These are phyloP conservation scores for Fusarium nodosum DNA, from an alignment of 2,329 filamentous ascomycete species.

Conservation along the genomic window DNA sequence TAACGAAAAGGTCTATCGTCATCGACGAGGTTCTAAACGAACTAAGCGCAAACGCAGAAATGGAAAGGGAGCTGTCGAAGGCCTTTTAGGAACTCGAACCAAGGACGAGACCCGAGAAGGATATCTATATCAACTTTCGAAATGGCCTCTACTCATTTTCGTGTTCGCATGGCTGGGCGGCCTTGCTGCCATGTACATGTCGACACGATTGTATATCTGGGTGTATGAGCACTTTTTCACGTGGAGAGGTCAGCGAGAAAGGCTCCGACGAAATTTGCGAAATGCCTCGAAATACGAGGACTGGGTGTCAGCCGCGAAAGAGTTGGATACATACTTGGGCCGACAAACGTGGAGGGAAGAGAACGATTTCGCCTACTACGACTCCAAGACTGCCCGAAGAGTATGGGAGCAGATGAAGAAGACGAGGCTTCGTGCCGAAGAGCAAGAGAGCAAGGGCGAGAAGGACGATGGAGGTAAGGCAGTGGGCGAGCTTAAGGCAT, in stretches of 20 bases:
- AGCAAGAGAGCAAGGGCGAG: constrained; percentile 59
- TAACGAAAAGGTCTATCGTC: constrained; percentile 72
- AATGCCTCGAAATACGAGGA: constrained; percentile 81
- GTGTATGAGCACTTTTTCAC: constrained; percentile 92
- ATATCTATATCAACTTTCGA: constrained; percentile 87
- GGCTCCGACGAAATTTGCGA: constrained; percentile 77
- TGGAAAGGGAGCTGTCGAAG: constrained; percentile 56
- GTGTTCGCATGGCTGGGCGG: constrained; percentile 85
- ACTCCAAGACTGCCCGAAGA: constrained; percentile 83
- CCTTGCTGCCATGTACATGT: constrained; percentile 78
- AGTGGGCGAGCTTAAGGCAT: constrained; percentile 79
- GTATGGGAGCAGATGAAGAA: constrained; percentile 82
- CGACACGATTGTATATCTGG: constrained; percentile 90
- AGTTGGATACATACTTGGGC: constrained; percentile 84
- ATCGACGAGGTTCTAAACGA: constrained; percentile 57
- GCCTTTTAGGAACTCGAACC: constrained; percentile 68
- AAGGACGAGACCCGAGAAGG: constrained; percentile 96
- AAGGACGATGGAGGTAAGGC: constrained; percentile 61
- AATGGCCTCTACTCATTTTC: constrained; percentile 89
- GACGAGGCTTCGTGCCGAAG: constrained; percentile 71
- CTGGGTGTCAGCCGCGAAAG: constrained; percentile 84
- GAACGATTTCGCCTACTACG: constrained; percentile 87
- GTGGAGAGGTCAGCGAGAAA: constrained; percentile 85
- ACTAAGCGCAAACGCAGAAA: constrained; percentile 51
- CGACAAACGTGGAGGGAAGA: constrained; percentile 85